Conservation (phyloP, 2,329 filamentous ascomycete genomes). For the Arthrobotrys pseudoclavata region DNA sequence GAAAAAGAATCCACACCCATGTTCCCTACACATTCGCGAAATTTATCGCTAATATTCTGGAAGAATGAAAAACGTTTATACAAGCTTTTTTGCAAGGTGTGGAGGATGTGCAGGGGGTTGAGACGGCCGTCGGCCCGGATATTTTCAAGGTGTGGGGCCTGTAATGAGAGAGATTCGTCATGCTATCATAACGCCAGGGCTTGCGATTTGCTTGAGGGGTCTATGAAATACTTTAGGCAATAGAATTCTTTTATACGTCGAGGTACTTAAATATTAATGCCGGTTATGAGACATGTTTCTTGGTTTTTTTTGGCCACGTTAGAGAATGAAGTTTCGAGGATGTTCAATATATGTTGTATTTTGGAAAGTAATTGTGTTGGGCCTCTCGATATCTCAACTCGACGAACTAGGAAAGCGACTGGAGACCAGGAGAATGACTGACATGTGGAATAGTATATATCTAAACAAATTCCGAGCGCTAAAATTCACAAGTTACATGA, state of each 20-base stretch:
- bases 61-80: slow-evolving; percentile 21
- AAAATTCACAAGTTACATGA: neutral
- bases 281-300: neutral
- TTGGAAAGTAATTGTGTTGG: neutral
- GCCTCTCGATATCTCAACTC: too few relatives aligned
- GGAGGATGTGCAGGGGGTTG: slow-evolving; percentile 34
- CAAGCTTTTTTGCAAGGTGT: slow-evolving; percentile 46
- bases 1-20: slow-evolving; percentile 13
- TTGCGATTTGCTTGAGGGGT: neutral
- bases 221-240: neutral
- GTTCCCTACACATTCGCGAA: slow-evolving; percentile 1
- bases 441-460: neutral
- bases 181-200: slow-evolving; percentile 21
- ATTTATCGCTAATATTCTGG: slow-evolving; percentile 35
- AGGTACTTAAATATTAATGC: neutral
- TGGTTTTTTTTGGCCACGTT: neutral
- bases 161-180: slow-evolving; percentile 33
- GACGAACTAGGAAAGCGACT: neutral
- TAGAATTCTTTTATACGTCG: neutral
- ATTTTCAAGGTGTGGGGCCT: slow-evolving; percentile 39
- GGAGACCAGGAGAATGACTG: neutral
- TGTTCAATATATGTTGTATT: slow-evolving; percentile 6
- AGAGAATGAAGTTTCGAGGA: neutral
- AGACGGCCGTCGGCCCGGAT: slow-evolving; percentile 53
- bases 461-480: slow-evolving; percentile 1